Base-by-base conservation (phyloP, 1,284 basidiomycete species). In the Ustilago crameri region DNA sequence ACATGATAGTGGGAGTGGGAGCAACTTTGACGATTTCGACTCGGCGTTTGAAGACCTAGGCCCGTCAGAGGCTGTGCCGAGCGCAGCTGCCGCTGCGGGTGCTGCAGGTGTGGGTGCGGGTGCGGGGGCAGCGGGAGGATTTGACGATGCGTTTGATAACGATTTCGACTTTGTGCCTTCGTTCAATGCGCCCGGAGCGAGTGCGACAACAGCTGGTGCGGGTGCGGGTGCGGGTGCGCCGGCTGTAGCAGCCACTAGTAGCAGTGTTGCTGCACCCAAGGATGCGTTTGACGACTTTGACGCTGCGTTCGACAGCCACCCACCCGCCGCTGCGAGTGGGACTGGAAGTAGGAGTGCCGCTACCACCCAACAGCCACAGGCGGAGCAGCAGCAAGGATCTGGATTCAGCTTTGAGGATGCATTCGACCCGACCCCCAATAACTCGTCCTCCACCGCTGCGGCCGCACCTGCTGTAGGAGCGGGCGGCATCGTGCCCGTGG, bases 41-140 rank as follows among this genome's bases (percentile, higher is more conserved):
- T 69, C 74, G 30, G 81, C 81, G 0, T 83, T 83, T 45, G 75
- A 78, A 34, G 79, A 81, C 43, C 61, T 83, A 18, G 79, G 80
- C 10, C 70, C 74, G 1, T 64, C 72, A 0, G 59, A 75, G 23
- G 61, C 73, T 22, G 74, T 76, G n/a, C 74, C 70, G 18, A 45
- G 58, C 18, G 43, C 46, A 12, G 40, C 59, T 5, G 62, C 43
- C 17, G 50, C 46, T 5, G 14, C 27, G 0, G 48, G 35, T 20
- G 18, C 48, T 14, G 26, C 47, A 0, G 20, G 23, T 20, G 49
- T 34, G 10, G 49, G 44, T n/a, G 43, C 50, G 5, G 26, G 45
- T 15, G 23, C 35, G 22, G 37, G 37, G 18, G 23, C 24, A 15
- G 23, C 23, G 15, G 23, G 54, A 12, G 66, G 72, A 12, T 77